Percentiles rank a stretch among this genome's conserved stretches.
Evolutionary conservation across 2,329 filamentous ascomycete species (phyloP).

Genomic region (Colletotrichum sp.): DNA sequence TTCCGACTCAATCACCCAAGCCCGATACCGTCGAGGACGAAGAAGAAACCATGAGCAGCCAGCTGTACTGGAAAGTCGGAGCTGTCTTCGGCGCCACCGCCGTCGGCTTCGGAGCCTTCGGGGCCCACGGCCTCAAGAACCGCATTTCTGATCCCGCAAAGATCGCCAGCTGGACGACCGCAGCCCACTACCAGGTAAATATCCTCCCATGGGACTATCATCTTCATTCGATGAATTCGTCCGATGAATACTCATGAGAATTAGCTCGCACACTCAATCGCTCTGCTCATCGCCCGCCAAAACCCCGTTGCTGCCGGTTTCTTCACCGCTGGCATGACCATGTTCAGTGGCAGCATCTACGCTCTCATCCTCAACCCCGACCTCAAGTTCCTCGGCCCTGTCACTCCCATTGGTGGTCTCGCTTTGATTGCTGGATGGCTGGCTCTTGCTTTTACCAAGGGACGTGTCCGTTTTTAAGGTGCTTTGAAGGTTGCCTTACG

Average conservation of each 20-base stretch:
- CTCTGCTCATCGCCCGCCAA: constrained; percentile 62
- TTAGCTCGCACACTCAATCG: constrained; percentile 67
- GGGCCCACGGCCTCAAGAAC: constrained; percentile 70
- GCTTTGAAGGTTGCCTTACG: not conserved
- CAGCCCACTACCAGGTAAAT: constrained; percentile 71
- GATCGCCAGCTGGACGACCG: constrained; percentile 66
- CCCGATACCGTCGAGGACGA: not conserved
- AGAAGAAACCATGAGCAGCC: constrained; percentile 24
- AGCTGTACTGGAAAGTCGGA: constrained; percentile 63
- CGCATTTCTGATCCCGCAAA: constrained; percentile 62
- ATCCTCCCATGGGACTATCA: not conserved
- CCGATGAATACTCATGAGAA: not conserved
- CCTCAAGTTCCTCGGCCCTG: constrained; percentile 65
- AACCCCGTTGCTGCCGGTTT: constrained; percentile 61
- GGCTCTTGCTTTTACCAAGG: constrained; percentile 34
- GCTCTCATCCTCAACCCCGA: constrained; percentile 66
- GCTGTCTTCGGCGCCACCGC: constrained; percentile 66
- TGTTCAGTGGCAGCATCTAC: constrained; percentile 72
- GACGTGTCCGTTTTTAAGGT: not conserved
- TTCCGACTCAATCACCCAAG: not conserved
- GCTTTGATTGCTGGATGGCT: constrained; percentile 71
- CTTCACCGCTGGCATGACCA: constrained; percentile 69
- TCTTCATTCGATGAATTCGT: not conserved
- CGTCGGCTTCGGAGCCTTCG: constrained; percentile 69
- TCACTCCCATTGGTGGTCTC: constrained; percentile 68